Percentiles rank a stretch among this genome's conserved stretches.
Conservation (phyloP, 2,329 filamentous ascomycete species). For the Cadophora sp. region DNA sequence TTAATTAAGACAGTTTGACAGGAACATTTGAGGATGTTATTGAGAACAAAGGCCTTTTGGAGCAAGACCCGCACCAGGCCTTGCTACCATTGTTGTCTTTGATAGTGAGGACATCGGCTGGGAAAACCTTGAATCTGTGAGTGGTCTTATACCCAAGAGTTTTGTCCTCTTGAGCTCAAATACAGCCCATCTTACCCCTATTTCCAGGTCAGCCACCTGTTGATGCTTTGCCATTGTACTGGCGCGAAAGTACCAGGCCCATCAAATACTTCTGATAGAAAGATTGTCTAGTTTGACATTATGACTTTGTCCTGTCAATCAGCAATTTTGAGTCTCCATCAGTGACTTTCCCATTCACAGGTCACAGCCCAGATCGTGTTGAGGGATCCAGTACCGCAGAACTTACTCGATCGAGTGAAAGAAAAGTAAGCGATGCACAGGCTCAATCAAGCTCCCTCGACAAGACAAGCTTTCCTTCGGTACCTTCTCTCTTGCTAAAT, state of each 20-base stretch:
- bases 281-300: neutral
- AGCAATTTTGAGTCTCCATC: neutral
- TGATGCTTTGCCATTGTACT: neutral
- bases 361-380: neutral
- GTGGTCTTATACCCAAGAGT: neutral
- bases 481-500: too few relatives aligned
- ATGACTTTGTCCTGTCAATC: neutral
- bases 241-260: neutral
- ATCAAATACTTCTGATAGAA: neutral
- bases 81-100: neutral
- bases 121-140: neutral
- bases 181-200: neutral
- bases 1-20: neutral
- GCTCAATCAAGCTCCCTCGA: neutral
- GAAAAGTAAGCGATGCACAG: neutral
- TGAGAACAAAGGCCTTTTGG: neutral
- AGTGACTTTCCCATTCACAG: neutral
- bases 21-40: neutral
- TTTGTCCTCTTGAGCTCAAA: neutral
- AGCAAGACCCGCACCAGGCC: neutral
- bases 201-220: neutral
- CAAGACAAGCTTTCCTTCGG: neutral
- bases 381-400: neutral
- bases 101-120: neutral
- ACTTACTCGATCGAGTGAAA: neutral